phyloP scores from a whole-genome alignment of 2,329 filamentous ascomycete genomes.

The Colletotrichum destructivum region DNA sequence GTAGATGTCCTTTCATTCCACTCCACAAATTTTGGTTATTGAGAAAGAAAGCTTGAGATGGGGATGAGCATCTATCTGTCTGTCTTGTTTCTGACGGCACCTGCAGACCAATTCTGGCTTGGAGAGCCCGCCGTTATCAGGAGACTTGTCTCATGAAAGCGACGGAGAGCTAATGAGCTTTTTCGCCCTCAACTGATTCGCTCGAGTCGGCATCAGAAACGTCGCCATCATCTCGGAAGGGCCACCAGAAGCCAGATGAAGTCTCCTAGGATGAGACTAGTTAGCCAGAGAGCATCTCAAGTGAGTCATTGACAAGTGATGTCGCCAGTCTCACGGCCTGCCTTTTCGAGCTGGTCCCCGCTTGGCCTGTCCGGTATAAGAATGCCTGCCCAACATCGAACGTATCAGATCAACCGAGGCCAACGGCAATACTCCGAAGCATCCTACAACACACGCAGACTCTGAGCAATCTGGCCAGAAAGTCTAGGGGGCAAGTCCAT shows the following conservation, averaged over 20 bases:
- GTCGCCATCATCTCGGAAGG: neutral
- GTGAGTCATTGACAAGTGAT: neutral
- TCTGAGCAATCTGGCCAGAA: neutral
- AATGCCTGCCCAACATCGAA: neutral
- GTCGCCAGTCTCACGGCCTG: neutral
- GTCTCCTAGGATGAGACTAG: neutral
- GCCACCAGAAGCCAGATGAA: neutral
- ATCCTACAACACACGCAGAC: constrained; percentile 11
- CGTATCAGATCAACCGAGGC: neutral
- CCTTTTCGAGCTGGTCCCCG: constrained; percentile 2
- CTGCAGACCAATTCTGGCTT: neutral
- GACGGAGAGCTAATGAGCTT: constrained; percentile 10
- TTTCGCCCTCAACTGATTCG: neutral
- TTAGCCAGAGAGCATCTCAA: neutral
- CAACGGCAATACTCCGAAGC: neutral
- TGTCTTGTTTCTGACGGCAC: neutral
- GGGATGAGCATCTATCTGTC: no score
- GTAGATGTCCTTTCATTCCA: no score
- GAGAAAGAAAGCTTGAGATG: no score
- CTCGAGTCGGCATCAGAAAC: neutral
- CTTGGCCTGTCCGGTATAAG: neutral
- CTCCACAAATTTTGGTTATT: neutral
- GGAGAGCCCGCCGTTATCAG: constrained; percentile 6
- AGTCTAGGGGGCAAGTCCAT: neutral
- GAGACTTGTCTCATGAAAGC: neutral